Evolutionary conservation across 192 early-diverging fungal genomes (phyloP).

Genomic region (Coemansia sp.): DNA sequence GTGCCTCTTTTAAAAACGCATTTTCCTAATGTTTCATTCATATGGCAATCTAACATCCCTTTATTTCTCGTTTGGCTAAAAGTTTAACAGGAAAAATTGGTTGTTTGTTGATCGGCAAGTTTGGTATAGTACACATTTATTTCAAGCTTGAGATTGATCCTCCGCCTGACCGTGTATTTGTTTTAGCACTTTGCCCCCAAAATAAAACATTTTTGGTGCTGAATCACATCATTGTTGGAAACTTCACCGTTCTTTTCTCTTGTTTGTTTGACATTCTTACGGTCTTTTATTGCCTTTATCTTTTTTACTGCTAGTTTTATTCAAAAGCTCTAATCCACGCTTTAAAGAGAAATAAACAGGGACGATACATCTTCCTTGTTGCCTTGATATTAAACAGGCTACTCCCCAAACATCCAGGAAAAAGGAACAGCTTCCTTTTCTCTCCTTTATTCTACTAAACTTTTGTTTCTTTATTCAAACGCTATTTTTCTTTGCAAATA

Average conservation of each 20-base stretch:
- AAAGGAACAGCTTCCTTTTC: background rate
- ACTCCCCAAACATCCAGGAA: background rate
- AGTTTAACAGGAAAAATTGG: background rate
- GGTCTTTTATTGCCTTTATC: conserved; percentile 11
- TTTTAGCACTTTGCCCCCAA: background rate
- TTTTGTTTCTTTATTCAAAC: background rate
- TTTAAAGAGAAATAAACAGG: background rate
- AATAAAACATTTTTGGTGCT: background rate
- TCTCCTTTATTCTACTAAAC: background rate
- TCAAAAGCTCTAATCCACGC: too few species aligned
- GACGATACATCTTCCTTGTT: background rate
- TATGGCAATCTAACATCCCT: background rate
- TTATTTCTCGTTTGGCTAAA: too few species aligned
- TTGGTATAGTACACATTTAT: too few species aligned
- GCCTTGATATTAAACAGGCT: background rate
- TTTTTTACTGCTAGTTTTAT: background rate
- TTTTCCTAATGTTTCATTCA: conserved; percentile 10
- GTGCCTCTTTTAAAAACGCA: conserved; percentile 21
- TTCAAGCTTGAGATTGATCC: too few species aligned
- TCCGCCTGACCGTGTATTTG: too few species aligned
- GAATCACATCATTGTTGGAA: conserved; percentile 3
- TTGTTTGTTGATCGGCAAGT: background rate
- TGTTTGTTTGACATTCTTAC: conserved; percentile 9
- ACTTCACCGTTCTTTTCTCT: background rate
- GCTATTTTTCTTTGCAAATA: conserved; percentile 3